Base-by-base conservation (phyloP, 192 early-diverging fungal genomes). In the Radiomyces spectabilis region DNA sequence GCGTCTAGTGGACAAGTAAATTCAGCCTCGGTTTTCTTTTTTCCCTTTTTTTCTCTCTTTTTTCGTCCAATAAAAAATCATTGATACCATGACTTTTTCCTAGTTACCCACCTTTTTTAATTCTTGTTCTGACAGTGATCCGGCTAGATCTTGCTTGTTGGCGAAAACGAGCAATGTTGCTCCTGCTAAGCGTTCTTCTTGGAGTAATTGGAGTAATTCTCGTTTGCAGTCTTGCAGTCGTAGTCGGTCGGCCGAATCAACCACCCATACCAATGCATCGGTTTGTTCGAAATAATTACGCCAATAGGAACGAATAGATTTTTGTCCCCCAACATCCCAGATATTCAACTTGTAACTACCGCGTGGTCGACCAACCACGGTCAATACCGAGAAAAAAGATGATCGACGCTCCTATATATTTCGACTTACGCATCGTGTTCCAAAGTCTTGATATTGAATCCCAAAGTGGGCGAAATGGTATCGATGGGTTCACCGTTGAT, bases 241-340 rank as follows among this genome's bases (percentile, higher is more conserved):
- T 30, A 82, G 66, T 40, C 85, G 59, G 66, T 99, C 97, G 10
- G 89, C 91, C 32, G 89, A 87, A 59, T 99, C 97, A 12, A 99
- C 93, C 0, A 99, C 97, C 95, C 95, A 99, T 21, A 97, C 86
- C 12, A 99, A 65, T 0, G 87, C 97, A 56, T 99, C 97, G 0
- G 97, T 99, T 50, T 95, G 89, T 63, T 99, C 97, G 84, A 99
- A 99, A 59, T 99, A 99, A 76, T 99, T 99, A 27, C 95, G 74
- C 97, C 97, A 99, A 68, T 97, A 99, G 4, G 91, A 85, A 52
- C 97, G 80, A 59, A 99, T 95, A 3, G 90, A 90, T 55, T 89
- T 89, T 67, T 99, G 97, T 0, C 97, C 97, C 33, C 97, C 97
- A 24, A 99, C 89, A 68, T 99, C 97, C 65, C 65, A 66, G 21